Percentiles rank a stretch among this genome's conserved stretches.
Conservation (phyloP, 2,329 filamentous ascomycete genomes). For the Hirsutella rhossiliensis region DNA sequence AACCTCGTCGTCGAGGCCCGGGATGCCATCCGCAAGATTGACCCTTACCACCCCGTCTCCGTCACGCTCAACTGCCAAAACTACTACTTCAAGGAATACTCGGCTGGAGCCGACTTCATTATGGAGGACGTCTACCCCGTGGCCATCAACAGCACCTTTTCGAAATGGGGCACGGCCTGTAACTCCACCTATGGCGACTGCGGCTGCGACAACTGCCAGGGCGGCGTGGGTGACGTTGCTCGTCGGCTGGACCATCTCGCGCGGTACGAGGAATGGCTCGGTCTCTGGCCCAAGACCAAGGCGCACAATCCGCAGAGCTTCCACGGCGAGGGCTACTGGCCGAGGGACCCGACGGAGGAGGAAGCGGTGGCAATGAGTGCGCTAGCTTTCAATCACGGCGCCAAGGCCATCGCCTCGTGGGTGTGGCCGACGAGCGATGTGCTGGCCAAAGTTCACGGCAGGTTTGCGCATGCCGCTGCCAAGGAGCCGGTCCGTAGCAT, state of each 20-base stretch:
- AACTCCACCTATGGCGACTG: slow-evolving; percentile 50
- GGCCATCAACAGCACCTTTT: slow-evolving; percentile 40
- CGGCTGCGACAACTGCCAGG: slow-evolving; percentile 49
- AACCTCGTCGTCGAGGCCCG: slow-evolving; percentile 29
- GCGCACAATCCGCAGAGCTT: slow-evolving; percentile 34
- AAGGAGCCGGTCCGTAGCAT: slow-evolving; percentile 24
- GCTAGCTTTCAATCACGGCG: slow-evolving; percentile 33
- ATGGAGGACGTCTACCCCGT: slow-evolving; percentile 50
- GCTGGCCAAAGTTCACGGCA: slow-evolving; percentile 25
- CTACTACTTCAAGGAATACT: slow-evolving; percentile 46
- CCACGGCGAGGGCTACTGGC: slow-evolving; percentile 34
- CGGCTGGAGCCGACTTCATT: slow-evolving; percentile 42
- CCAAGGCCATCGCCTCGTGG: slow-evolving; percentile 30
- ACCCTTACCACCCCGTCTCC: slow-evolving; percentile 49
- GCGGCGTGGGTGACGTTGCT: slow-evolving; percentile 38
- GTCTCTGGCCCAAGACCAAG: slow-evolving; percentile 29
- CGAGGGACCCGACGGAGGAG: slow-evolving; percentile 27
- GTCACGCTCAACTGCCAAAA: slow-evolving; percentile 50
- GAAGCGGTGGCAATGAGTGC: slow-evolving; percentile 33
- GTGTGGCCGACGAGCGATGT: slow-evolving; percentile 27
- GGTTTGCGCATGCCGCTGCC: slow-evolving; percentile 25
- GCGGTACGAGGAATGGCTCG: slow-evolving; percentile 26
- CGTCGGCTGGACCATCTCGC: slow-evolving; percentile 25
- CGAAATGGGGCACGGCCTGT: slow-evolving; percentile 42
- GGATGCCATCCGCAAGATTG: slow-evolving; percentile 32